phyloP scores from a whole-genome alignment of 345 rosid genomes.

The Pugionium cornutum region DNA sequence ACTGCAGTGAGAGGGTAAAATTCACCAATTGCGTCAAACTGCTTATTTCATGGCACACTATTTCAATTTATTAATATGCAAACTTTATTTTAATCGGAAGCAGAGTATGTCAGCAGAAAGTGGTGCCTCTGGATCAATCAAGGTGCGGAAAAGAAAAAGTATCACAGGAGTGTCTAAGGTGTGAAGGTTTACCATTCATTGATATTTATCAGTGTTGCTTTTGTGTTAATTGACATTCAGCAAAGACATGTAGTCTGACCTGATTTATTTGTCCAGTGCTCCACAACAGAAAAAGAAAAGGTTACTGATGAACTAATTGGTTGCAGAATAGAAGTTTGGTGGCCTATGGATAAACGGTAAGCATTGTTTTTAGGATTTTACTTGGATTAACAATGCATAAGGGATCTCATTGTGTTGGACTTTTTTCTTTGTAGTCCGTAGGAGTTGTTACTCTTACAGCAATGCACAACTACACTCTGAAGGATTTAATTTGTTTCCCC shows the following conservation, averaged over 20 bases:
- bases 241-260: conserved; percentile 24
- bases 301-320: conserved; percentile 76
- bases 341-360: conserved; percentile 99
- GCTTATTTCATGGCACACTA: conserved; percentile 1
- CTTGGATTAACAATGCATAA: conserved; percentile 21
- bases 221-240: conserved; percentile 11
- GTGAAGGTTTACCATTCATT: conserved; percentile 17
- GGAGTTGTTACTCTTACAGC: conserved; percentile 1
- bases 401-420: background rate
- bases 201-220: conserved; percentile 23
- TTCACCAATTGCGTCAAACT: background rate
- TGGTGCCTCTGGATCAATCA: conserved; percentile 53
- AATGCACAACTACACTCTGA: conserved; percentile 21
- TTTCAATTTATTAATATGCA: conserved; percentile 19
- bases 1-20: conserved; percentile 62
- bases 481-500: background rate
- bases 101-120: conserved; percentile 45
- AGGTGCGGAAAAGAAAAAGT: conserved; percentile 79
- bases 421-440: conserved; percentile 2
- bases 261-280: conserved; percentile 53
- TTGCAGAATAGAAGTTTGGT: conserved; percentile 87
- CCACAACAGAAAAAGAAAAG: conserved; percentile 55
- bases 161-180: conserved; percentile 78
- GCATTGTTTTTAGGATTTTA: conserved; percentile 25
- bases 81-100: conserved; percentile 37